Conservation (phyloP, 192 early-diverging fungal genomes). For the Coemansia biformis region DNA sequence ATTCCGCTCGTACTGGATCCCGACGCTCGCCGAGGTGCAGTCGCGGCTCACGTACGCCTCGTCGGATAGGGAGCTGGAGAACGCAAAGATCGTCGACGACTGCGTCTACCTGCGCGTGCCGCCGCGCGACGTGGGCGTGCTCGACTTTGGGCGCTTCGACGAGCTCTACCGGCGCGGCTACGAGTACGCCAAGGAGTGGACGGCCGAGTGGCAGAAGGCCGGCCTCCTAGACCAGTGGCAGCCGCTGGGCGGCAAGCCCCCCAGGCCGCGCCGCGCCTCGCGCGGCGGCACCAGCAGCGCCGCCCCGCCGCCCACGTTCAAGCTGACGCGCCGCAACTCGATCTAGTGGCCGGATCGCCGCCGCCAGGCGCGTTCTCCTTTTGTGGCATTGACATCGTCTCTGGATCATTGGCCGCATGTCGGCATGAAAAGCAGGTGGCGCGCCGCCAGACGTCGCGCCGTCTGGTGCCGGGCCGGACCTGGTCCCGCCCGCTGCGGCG, state of each 20-base stretch:
- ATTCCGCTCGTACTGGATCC: conserved; percentile 66
- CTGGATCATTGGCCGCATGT: too few species aligned
- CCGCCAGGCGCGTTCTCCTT: too few species aligned
- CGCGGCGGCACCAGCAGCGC: not conserved
- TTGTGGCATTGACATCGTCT: too few species aligned
- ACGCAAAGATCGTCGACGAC: conserved; percentile 74
- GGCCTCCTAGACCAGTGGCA: conserved; percentile 58
- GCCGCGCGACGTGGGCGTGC: conserved; percentile 74
- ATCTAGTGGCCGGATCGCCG: conserved; percentile 17
- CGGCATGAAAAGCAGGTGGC: too few species aligned
- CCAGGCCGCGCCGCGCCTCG: not conserved
- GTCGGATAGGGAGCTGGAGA: conserved; percentile 82
- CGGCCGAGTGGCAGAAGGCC: conserved; percentile 74
- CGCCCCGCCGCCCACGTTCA: conserved; percentile 4
- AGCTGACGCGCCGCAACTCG: conserved; percentile 32
- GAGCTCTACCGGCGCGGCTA: conserved; percentile 87
- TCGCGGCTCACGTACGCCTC: conserved; percentile 88
- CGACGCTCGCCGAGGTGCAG: conserved; percentile 91
- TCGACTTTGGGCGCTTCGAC: conserved; percentile 88
- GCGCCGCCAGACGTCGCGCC: too few species aligned
- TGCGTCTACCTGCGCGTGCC: conserved; percentile 85
- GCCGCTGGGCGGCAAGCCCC: not conserved
- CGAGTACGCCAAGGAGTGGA: conserved; percentile 70
- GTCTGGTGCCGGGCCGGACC: too few species aligned
- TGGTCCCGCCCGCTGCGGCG: too few species aligned